Evolutionary conservation across 164 flowering plant genomes (phyloP), one percentile per base, ranked within the genome.

Genomic region (Akebia trifoliata): DNA sequence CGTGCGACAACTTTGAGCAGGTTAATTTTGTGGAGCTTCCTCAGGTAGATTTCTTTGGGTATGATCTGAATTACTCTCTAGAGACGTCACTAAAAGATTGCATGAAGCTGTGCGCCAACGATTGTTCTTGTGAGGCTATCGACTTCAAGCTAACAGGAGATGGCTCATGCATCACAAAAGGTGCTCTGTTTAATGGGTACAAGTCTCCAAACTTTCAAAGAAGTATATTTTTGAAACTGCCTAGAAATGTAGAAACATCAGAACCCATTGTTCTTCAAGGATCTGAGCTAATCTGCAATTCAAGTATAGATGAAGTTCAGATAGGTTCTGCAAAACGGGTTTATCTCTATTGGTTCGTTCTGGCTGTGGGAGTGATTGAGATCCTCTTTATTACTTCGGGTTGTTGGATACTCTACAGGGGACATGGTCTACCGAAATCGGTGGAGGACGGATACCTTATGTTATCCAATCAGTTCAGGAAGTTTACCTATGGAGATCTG

Each of bases 41-140:
- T 0, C 54, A 66, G 1, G 51, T 64, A 0, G 77, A 74, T 61
- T 78, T 60, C 56, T 73, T 66, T 29, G 79, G 74, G 3, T 70
- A 32, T 59, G 78, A 77, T 59, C 46, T 69, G 24, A 34, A 35
- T 26, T 56, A 15, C 39, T 12, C 0, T 14, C 0, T 0, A 3
- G 0, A 14, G 4, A 11, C 26, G 31, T 50, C 79, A 14, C 28
- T 69, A 0, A 60, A 68, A 2, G 6, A 22, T 9, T 74, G 81
- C 56, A 60, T 8, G 65, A 46, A 52, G 21, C 6, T 18, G 0
- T 71, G 79, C 37, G n/a, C 67, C 28, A 52, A 58, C 10, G 53
- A 67, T 42, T 72, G 72, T n/a, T n/a, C n/a, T n/a, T n/a, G n/a
- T n/a, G n/a, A n/a, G n/a, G n/a, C 46, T 37, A 18, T 22, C 70